These are phyloP conservation scores for Entomortierella chlamydospora DNA, from an alignment of 192 early-diverging fungal genomes.

Conservation along the genomic window DNA sequence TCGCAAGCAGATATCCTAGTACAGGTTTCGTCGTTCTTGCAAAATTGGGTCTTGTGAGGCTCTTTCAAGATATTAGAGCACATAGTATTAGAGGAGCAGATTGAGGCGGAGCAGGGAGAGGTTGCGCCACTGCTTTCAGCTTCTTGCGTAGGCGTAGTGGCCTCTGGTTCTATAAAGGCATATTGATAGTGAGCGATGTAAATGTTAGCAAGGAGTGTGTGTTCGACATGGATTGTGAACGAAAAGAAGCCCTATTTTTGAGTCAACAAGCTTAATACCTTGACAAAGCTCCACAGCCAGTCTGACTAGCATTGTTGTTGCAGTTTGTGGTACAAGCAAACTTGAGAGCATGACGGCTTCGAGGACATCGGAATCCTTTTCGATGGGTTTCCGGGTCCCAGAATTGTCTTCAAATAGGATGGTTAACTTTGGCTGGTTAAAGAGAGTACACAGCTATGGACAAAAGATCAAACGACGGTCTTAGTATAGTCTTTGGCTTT, in stretches of 20 bases:
- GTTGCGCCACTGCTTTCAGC: neutral
- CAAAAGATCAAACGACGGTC: too few species aligned
- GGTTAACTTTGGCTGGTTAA: constrained; percentile 17
- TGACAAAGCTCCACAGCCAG: constrained; percentile 9
- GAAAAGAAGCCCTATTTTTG: too few species aligned
- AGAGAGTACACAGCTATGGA: constrained; percentile 34
- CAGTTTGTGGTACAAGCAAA: constrained; percentile 4
- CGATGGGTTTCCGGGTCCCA: constrained; percentile 7
- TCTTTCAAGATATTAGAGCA: neutral
- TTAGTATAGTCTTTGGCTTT: too few species aligned
- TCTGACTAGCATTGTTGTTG: constrained; percentile 22
- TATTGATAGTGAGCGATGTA: too few species aligned
- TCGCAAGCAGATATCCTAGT: neutral
- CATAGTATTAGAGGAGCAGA: neutral
- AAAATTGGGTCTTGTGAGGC: too few species aligned
- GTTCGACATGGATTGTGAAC: too few species aligned
- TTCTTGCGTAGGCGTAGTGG: neutral
- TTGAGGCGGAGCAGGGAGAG: neutral
- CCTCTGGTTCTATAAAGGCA: too few species aligned
- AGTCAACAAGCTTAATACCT: too few species aligned
- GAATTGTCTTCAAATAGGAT: constrained; percentile 15
- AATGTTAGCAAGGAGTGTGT: too few species aligned
- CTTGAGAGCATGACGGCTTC: constrained; percentile 13
- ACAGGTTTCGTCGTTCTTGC: neutral
- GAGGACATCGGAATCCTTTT: constrained; percentile 27